These are phyloP conservation scores for Porogramme epimiltina DNA, from an alignment of 1,284 basidiomycete genomes.

Conservation along the genomic window DNA sequence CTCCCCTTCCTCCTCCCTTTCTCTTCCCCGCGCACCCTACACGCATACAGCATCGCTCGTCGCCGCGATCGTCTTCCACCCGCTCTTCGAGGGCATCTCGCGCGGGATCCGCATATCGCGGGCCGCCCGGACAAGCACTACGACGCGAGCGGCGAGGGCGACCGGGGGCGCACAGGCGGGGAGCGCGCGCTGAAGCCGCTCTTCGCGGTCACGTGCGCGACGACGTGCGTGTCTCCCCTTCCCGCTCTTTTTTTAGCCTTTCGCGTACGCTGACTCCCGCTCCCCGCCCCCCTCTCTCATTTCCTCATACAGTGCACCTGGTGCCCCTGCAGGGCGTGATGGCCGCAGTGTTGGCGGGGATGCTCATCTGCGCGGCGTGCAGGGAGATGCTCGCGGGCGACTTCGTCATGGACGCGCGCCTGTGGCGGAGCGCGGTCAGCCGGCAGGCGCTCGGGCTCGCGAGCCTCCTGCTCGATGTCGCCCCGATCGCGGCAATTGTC, in stretches of 20 bases:
- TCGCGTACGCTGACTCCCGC: too few relatives aligned
- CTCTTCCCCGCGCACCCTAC: neutral
- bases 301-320: conserved; percentile 52
- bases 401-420: conserved; percentile 74
- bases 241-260: too few relatives aligned
- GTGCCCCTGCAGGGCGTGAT: conserved; percentile 65
- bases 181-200: too few relatives aligned
- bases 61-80: conserved; percentile 76
- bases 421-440: too few relatives aligned
- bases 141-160: conserved; percentile 22
- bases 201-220: too few relatives aligned
- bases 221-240: too few relatives aligned
- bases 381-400: conserved; percentile 83
- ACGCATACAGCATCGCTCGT: conserved; percentile 69
- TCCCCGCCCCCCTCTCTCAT: too few relatives aligned
- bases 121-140: too few relatives aligned
- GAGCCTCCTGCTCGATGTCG: too few relatives aligned
- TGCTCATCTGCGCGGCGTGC: conserved; percentile 76
- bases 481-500: too few relatives aligned
- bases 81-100: conserved; percentile 79
- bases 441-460: too few relatives aligned
- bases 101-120: too few relatives aligned
- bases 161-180: conserved; percentile 41
- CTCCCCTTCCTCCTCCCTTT: conserved; percentile 15
- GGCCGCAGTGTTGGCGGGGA: conserved; percentile 75